phyloP scores from a whole-genome alignment of 495 filamentous ascomycete genomes.

The Xylaria intraflava region DNA sequence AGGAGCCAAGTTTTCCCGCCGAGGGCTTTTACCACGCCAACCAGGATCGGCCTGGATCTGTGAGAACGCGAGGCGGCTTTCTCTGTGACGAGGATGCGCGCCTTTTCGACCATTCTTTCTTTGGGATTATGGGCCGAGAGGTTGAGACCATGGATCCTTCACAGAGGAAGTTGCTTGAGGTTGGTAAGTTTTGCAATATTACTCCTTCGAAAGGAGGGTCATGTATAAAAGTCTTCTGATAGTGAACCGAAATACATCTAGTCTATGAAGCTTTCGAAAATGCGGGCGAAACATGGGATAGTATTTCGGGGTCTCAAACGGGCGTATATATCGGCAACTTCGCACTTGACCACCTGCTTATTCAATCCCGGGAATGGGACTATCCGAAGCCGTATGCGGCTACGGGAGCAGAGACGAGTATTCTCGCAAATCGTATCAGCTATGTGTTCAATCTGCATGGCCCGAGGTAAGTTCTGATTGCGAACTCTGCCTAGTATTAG shows the following conservation, averaged over 20 bases:
- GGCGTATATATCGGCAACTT: constrained; percentile 40
- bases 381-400: constrained; percentile 34
- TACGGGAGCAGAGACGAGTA: constrained; percentile 46
- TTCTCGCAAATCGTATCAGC: constrained; percentile 51
- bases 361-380: constrained; percentile 33
- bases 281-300: constrained; percentile 38
- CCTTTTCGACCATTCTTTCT: constrained; percentile 49
- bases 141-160: constrained; percentile 37
- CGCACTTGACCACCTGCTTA: constrained; percentile 32
- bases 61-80: not conserved
- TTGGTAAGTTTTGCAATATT: too few species aligned
- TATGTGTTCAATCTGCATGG: constrained; percentile 55
- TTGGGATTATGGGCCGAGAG: constrained; percentile 50
- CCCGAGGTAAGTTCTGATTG: constrained; percentile 24
- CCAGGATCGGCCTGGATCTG: not conserved
- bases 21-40: constrained; percentile 27
- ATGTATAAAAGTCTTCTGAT: too few species aligned
- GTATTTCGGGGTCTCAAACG: constrained; percentile 32
- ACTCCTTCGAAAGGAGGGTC: too few species aligned
- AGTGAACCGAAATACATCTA: too few species aligned
- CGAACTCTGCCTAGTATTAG: too few species aligned
- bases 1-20: constrained; percentile 7
- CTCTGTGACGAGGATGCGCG: constrained; percentile 33
- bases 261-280: constrained; percentile 54
- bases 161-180: constrained; percentile 49